Base-by-base conservation (phyloP, 2,329 filamentous ascomycete genomes). In the Ophiostoma australiae region DNA sequence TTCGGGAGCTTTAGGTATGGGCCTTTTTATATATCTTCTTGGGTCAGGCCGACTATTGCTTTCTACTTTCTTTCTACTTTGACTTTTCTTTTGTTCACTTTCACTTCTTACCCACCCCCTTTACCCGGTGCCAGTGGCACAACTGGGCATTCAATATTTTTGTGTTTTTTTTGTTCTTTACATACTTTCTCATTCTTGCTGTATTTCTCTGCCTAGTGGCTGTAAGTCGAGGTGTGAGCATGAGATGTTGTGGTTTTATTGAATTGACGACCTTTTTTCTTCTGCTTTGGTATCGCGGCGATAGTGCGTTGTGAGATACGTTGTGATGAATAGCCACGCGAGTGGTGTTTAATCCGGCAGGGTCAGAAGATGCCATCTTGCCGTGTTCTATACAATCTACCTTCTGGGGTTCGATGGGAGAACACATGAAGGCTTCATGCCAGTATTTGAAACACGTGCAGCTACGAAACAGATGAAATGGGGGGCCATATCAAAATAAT, bases 81-180 rank as follows among this genome's bases (percentile, higher is more conserved):
- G 11, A 48, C 44, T 48, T 44, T 67, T 67, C 37, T 8, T 67
- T 67, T 44, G 37, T 67, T 67, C 33, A 33, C 39, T 31, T 66
- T 67, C 13, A 20, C 39, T 67, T 67, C 66, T 67, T 33, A 17
- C 27, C 31, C 66, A 37, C 61, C 61, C 63, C 65, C n/a, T 31
- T 67, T 67, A 67, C 66, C 66, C 66, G 27, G 20, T 66, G 66
- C 66, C 66, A 23, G 35, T n/a, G 39, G 66, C 66, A 67, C 2
- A 65, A 39, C 33, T 66, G 35, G 63, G 63, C 63, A 66, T 39
- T 37, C 7, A 39, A 23, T 33, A 10, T 65, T 33, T 66, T 66
- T n/a, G 2, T 27, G 55, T 31, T 11, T 7, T 37, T 65, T 10
- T 65, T 66, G 33, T n/a, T 66, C 61, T 37, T 66, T 10, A 37